phyloP scores from a whole-genome alignment of 2,329 filamentous ascomycete species.

The Apiospora marii region DNA sequence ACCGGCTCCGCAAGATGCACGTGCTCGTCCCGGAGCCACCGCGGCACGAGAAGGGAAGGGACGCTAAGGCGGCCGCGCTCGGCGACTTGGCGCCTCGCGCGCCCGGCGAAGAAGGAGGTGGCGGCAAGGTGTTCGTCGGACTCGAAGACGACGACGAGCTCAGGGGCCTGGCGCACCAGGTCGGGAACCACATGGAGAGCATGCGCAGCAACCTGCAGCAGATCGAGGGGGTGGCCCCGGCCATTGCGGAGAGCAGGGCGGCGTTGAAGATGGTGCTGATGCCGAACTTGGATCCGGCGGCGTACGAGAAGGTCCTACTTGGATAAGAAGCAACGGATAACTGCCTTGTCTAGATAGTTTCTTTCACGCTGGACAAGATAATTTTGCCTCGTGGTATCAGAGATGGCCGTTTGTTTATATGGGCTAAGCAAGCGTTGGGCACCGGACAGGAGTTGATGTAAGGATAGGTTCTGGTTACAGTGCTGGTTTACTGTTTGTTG shows the following conservation, averaged over 20 bases:
- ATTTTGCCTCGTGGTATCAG: background rate
- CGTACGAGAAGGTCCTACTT: constrained; percentile 58
- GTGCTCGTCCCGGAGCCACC: constrained; percentile 53
- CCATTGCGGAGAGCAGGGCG: constrained; percentile 56
- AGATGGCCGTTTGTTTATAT: background rate
- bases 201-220: constrained; percentile 62
- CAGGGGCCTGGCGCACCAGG: constrained; percentile 54
- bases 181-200: constrained; percentile 64
- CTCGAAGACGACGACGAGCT: constrained; percentile 54
- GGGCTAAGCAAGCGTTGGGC: background rate
- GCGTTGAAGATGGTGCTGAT: constrained; percentile 58
- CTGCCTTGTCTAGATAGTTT: too few relatives aligned
- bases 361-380: background rate
- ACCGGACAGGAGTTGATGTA: background rate
- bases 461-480: background rate
- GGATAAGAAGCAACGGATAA: constrained; percentile 37
- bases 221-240: constrained; percentile 59
- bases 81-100: constrained; percentile 30
- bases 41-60: constrained; percentile 26
- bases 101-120: constrained; percentile 29
- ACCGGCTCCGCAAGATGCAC: constrained; percentile 58
- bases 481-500: background rate
- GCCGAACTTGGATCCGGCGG: constrained; percentile 51
- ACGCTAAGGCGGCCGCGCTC: constrained; percentile 26
- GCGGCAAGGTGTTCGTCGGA: constrained; percentile 35